These are phyloP conservation scores for Phalaenopsis equestris DNA, from an alignment of 106 monocot genomes.

Conservation along the genomic window DNA sequence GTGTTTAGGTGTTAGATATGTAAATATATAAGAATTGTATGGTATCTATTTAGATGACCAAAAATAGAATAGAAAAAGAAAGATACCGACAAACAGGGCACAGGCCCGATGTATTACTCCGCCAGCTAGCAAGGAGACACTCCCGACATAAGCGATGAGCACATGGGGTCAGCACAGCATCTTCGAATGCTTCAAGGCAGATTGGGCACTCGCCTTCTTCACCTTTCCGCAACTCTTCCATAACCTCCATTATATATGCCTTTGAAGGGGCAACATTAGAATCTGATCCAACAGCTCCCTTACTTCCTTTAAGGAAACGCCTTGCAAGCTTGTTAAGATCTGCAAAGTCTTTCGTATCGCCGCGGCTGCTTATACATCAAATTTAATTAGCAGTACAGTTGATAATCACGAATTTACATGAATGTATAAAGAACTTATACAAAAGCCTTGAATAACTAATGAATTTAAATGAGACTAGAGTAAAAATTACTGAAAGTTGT, in stretches of 20 bases:
- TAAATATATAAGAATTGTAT: too few relatives aligned
- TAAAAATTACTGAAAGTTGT: neutral
- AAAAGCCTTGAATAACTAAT: neutral
- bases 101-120: conserved; percentile 43
- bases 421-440: neutral
- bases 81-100: conserved; percentile 92
- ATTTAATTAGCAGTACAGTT: neutral
- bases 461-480: neutral
- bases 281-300: conserved; percentile 23
- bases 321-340: conserved; percentile 91
- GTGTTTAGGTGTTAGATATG: too few relatives aligned
- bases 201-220: conserved; percentile 89
- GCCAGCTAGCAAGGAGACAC: conserved; percentile 83
- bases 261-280: conserved; percentile 40
- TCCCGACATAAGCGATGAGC: conserved; percentile 92
- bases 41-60: too few relatives aligned
- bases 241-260: conserved; percentile 76
- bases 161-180: conserved; percentile 93
- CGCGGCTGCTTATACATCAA: conserved; percentile 44
- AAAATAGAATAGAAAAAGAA: neutral
- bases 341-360: conserved; percentile 80
- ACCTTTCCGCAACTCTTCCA: conserved; percentile 68
- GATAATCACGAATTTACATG: neutral
- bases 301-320: conserved; percentile 53
- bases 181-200: conserved; percentile 94